Evolutionary conservation across 2,329 filamentous ascomycete species (phyloP).

Genomic region (Cladophialophora immunda): DNA sequence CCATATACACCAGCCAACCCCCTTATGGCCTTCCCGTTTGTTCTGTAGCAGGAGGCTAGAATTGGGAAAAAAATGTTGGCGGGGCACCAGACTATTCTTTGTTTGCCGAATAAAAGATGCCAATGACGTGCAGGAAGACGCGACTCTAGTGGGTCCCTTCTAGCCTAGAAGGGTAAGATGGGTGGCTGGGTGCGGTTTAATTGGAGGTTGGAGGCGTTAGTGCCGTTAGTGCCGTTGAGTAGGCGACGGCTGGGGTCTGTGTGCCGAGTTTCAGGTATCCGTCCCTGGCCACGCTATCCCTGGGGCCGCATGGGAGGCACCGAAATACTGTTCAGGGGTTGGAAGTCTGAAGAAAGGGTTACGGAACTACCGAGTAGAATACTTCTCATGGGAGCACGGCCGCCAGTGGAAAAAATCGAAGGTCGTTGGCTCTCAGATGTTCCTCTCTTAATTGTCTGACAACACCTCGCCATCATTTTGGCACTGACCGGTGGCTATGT

Average conservation of each 20-base stretch:
- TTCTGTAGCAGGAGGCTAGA: conserved; percentile 39
- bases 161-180: not conserved
- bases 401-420: not conserved
- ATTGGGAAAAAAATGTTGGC: conserved; percentile 25
- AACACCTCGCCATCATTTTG: not conserved
- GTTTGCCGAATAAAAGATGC: not conserved
- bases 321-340: not conserved
- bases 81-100: conserved; percentile 13
- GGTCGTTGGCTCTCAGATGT: not conserved
- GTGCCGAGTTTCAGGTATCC: not conserved
- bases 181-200: conserved; percentile 17
- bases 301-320: not conserved
- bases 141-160: not conserved
- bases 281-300: not conserved
- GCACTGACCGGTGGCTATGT: not conserved
- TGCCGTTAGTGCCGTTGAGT: conserved; percentile 9
- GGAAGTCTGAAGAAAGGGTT: not conserved
- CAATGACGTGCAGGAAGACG: conserved; percentile 13
- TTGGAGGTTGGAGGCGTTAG: conserved; percentile 15
- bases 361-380: not conserved
- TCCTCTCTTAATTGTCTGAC: not conserved
- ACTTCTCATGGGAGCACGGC: not conserved
- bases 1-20: conserved; percentile 17
- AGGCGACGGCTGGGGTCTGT: conserved; percentile 13
- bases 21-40: conserved; percentile 11